Percentiles rank a stretch among this genome's conserved stretches.
Evolutionary conservation across 2,329 filamentous ascomycete species (phyloP).

Genomic region (Boeremia lycopersici): DNA sequence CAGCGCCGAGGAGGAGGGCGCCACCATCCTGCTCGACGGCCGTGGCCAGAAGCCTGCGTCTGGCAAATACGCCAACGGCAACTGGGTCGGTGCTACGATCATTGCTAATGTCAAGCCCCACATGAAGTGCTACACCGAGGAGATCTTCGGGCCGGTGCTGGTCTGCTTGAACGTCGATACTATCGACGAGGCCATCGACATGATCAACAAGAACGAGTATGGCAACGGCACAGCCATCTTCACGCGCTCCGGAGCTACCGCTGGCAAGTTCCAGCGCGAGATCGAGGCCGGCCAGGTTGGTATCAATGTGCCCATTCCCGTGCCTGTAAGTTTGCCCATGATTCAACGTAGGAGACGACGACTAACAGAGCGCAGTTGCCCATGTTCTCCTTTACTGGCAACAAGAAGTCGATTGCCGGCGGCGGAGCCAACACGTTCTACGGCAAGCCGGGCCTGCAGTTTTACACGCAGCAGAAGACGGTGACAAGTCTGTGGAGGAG

Average conservation of each 20-base stretch:
- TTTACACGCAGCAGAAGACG: conserved; percentile 98
- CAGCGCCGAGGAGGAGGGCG: conserved; percentile 79
- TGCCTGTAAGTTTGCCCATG: conserved; percentile 47
- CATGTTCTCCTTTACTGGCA: conserved; percentile 70
- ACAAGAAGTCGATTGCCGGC: conserved; percentile 87
- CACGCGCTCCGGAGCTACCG: conserved; percentile 77
- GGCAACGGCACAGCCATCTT: conserved; percentile 88
- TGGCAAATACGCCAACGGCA: conserved; percentile 80
- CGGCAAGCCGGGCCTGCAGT: conserved; percentile 87
- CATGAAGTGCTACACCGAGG: conserved; percentile 84
- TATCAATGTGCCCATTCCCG: conserved; percentile 81
- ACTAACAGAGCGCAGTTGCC: conserved; percentile 50
- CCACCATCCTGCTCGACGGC: conserved; percentile 81
- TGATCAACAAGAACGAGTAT: conserved; percentile 87
- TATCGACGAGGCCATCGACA: conserved; percentile 77
- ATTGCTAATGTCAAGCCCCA: conserved; percentile 79
- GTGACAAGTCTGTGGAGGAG: conserved; percentile 90
- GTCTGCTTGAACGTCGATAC: conserved; percentile 80
- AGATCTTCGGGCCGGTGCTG: conserved; percentile 85
- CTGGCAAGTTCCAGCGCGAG: conserved; percentile 76
- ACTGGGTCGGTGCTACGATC: conserved; percentile 82
- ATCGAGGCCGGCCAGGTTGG: conserved; percentile 87
- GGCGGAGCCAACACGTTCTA: conserved; percentile 95
- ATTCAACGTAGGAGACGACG: not conserved
- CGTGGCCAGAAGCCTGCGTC: conserved; percentile 73